Evolutionary conservation across 2,329 filamentous ascomycete species (phyloP).

Genomic region (Hortaea werneckii): DNA sequence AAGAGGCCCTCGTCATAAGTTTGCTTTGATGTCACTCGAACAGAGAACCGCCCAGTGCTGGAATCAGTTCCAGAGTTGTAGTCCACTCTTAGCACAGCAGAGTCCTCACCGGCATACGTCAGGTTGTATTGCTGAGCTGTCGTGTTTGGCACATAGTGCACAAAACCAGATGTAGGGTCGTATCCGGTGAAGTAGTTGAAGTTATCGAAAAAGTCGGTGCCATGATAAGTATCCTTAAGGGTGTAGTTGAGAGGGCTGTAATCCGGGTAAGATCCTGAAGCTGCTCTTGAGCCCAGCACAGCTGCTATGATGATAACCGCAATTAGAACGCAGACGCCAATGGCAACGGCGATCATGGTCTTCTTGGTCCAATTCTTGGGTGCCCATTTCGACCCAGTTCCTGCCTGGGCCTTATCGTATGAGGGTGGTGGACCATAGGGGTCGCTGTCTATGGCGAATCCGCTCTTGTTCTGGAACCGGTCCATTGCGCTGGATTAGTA

Average conservation of each 20-base stretch:
- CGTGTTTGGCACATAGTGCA: constrained; percentile 33
- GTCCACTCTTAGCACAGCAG: constrained; percentile 20
- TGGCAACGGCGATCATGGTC: constrained; percentile 9
- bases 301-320: constrained; percentile 18
- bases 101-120: constrained; percentile 18
- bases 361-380: constrained; percentile 16
- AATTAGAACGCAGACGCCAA: constrained; percentile 10
- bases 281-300: constrained; percentile 14
- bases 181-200: constrained; percentile 40
- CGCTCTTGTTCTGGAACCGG: constrained; percentile 2
- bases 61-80: constrained; percentile 16
- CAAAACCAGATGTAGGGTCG: constrained; percentile 42
- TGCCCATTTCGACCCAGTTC: constrained; percentile 15
- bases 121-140: constrained; percentile 19
- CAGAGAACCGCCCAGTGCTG: constrained; percentile 22
- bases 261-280: constrained; percentile 14
- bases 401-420: constrained; percentile 1
- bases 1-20: constrained; percentile 28
- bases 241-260: constrained; percentile 19
- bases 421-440: constrained; percentile 1
- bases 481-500: neutral
- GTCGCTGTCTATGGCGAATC: constrained; percentile 1
- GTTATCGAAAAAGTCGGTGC: constrained; percentile 38
- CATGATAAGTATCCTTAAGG: constrained; percentile 27
- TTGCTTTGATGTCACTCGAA: constrained; percentile 27